Base-by-base conservation (phyloP, 306 rosid genomes). In the Cicer bijugum region DNA sequence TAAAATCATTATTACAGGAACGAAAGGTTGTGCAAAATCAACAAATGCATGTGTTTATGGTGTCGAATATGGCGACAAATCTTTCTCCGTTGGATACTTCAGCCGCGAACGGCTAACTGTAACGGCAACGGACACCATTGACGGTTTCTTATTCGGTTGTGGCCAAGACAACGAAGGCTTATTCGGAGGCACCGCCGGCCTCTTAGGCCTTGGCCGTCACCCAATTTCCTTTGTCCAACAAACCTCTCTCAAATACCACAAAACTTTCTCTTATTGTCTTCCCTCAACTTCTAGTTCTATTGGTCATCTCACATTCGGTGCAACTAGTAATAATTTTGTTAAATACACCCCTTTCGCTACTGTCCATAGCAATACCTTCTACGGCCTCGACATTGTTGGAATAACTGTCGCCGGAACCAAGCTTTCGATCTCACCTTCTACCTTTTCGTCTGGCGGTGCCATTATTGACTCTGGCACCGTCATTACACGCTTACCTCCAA, bases 381-480 rank as follows among this genome's bases (percentile, higher is more conserved):
- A 93, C 48, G 91, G 85, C 28, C 75, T 91, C 0, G 71, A 78
- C 44, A 35, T 88, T 0, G 6, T 71, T 1, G 89, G 86, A 1
- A 81, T 93, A 33, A 15, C 65, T 11, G 82, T 93, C 5, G 78
- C 47, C 0, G 91, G 89, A 4, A 6, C 11, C 6, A 74, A 44
- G 1, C 52, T 93, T 8, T 55, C 89, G 0, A 57, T 85, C 2
- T 44, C 90, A 6, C 6, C 86, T 2, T 63, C 88, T 6, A 66
- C 79, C 0, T 92, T 88, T 71, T 77, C 89, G 17, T 0, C 78
- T 0, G 67, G 87, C 0, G 93, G 96, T 6, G 57, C 83, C 11
- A 80, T 92, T 17, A 88, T 92, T 4, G 97, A 92, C 73, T 88
- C 97, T 1, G 97, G 96, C 20, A 89, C 97, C 2, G 93, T 89